Conservation (phyloP, 768 basidiomycete genomes). For the Termitomyces sp. region DNA sequence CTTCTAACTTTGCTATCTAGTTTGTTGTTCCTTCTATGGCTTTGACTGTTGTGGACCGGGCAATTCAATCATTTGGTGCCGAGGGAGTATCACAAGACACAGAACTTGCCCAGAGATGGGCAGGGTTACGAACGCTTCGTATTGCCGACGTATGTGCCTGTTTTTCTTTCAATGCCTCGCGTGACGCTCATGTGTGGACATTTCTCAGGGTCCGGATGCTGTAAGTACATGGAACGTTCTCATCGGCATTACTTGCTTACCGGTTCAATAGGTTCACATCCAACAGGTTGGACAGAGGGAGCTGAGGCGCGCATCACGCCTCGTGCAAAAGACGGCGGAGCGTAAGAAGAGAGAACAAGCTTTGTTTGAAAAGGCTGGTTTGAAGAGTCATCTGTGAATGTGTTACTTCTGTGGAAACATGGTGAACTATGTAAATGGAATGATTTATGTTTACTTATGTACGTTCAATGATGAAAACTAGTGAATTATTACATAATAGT, state of each 20-base stretch:
- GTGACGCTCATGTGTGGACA: neutral
- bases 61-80: slow-evolving; percentile 95
- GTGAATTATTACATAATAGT: neutral
- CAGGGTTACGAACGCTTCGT: slow-evolving; percentile 80
- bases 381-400: slow-evolving; percentile 47
- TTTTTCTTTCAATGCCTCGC: slow-evolving; percentile 4
- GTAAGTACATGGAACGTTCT: slow-evolving; percentile 30
- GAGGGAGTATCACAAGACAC: slow-evolving; percentile 93
- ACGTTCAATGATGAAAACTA: too few species aligned
- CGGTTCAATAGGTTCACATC: slow-evolving; percentile 66
- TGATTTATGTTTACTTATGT: neutral
- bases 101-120: slow-evolving; percentile 72
- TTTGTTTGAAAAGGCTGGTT: slow-evolving; percentile 52
- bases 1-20: slow-evolving; percentile 32
- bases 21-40: slow-evolving; percentile 95
- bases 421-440: neutral
- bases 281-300: slow-evolving; percentile 93
- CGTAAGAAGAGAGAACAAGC: slow-evolving; percentile 56
- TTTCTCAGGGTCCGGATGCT: slow-evolving; percentile 68
- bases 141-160: slow-evolving; percentile 67
- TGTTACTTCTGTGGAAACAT: neutral
- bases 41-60: slow-evolving; percentile 83
- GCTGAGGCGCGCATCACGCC: slow-evolving; percentile 65
- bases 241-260: slow-evolving; percentile 14
- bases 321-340: slow-evolving; percentile 51